Evolutionary conservation across 371 early-diverging fungal genomes (phyloP).

Genomic region (Funneliformis caledonium): DNA sequence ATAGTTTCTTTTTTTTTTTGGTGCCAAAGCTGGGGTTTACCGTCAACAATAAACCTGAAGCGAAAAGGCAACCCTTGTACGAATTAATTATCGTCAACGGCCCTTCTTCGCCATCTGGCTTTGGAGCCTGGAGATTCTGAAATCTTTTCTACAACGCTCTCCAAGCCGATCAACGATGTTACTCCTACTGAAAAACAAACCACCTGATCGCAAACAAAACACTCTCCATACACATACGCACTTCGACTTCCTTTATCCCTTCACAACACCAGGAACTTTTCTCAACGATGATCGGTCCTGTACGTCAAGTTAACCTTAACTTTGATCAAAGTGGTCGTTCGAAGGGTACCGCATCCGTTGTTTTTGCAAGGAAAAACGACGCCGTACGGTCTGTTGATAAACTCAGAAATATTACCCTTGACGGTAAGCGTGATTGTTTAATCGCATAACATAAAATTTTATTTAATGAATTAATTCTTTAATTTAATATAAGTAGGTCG

Average conservation of each 20-base stretch:
- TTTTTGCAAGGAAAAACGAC: constrained; percentile 63
- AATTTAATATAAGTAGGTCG: constrained; percentile 45
- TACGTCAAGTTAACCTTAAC: constrained; percentile 69
- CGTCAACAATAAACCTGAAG: constrained; percentile 30
- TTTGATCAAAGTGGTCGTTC: constrained; percentile 72
- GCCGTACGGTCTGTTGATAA: constrained; percentile 63
- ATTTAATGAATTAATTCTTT: background rate
- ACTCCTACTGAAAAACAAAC: constrained; percentile 34
- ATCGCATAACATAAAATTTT: background rate
- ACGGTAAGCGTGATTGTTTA: constrained; percentile 50
- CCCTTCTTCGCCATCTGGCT: constrained; percentile 38
- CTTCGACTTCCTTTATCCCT: constrained; percentile 32
- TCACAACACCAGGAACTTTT: constrained; percentile 50
- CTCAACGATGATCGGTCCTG: constrained; percentile 60
- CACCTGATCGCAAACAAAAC: constrained; percentile 36
- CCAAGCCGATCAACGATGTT: constrained; percentile 36
- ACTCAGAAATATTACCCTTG: constrained; percentile 73
- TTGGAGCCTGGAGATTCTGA: constrained; percentile 37
- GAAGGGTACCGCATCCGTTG: constrained; percentile 71
- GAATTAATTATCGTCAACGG: constrained; percentile 40
- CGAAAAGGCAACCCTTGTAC: constrained; percentile 39
- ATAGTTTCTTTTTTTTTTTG: constrained; percentile 38
- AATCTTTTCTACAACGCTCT: constrained; percentile 30
- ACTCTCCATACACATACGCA: constrained; percentile 39
- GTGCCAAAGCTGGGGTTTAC: constrained; percentile 42